Conservation (phyloP, 371 early-diverging fungal genomes). For the Mortierella sp. region DNA sequence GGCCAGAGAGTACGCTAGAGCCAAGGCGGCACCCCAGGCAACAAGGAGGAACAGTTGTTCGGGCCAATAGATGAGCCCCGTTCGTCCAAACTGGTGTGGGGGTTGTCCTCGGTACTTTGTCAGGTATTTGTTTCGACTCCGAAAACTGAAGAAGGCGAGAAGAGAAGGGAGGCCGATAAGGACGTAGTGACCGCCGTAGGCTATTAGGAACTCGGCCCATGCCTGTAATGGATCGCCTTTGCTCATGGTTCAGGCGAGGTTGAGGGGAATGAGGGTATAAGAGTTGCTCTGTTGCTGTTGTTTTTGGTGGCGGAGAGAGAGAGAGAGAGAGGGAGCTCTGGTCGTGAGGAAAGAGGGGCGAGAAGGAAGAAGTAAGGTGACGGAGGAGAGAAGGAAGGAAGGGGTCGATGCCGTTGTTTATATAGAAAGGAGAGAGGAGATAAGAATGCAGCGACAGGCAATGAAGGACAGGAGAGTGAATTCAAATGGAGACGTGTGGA, state of each 20-base stretch:
- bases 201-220: slow-evolving; percentile 8
- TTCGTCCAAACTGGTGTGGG: slow-evolving; percentile 44
- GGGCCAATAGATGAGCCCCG: slow-evolving; percentile 47
- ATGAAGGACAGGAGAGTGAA: slow-evolving; percentile 6
- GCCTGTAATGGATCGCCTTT: background rate
- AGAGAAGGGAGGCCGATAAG: slow-evolving; percentile 14
- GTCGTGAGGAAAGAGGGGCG: background rate
- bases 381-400: background rate
- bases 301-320: background rate
- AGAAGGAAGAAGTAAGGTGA: background rate
- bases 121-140: slow-evolving; percentile 1
- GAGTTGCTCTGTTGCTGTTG: background rate
- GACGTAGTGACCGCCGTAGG: slow-evolving; percentile 15
- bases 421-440: background rate
- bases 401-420: background rate
- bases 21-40: slow-evolving; percentile 20
- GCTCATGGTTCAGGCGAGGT: background rate
- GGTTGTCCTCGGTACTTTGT: background rate
- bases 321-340: background rate
- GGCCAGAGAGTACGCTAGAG: slow-evolving; percentile 22
- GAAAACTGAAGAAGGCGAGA: background rate
- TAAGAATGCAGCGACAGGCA: background rate
- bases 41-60: slow-evolving; percentile 27
- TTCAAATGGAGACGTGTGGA: background rate
- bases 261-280: background rate